Percentiles rank a stretch among this genome's conserved stretches.
These are phyloP conservation scores for Blastobotrys buckinghamii DNA, from an alignment of 1,139 yeast genomes.

Conservation along the genomic window DNA sequence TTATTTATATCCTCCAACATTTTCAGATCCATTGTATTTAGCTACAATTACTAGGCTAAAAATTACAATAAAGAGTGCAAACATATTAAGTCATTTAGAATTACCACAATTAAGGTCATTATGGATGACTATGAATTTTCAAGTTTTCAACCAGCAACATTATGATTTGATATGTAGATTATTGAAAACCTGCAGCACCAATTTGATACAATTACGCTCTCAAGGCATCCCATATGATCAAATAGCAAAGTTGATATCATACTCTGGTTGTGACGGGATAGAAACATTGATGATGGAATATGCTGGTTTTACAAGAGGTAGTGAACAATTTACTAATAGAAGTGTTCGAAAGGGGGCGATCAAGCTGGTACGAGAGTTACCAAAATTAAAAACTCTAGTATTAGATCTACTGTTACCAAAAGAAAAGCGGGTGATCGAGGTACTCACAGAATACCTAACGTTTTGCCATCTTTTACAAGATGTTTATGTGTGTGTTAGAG, in stretches of 20 bases:
- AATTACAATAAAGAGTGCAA: conserved; percentile 5
- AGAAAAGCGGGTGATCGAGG: conserved; percentile 6
- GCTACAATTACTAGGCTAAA: conserved; percentile 1
- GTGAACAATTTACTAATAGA: conserved; percentile 7
- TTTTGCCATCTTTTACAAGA: conserved; percentile 7
- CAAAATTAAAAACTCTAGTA: neutral
- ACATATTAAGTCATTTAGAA: conserved; percentile 7
- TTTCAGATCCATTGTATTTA: neutral
- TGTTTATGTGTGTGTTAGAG: conserved; percentile 4
- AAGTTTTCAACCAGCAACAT: conserved; percentile 3
- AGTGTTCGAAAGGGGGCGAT: conserved; percentile 6
- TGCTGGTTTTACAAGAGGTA: conserved; percentile 7
- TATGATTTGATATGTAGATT: conserved; percentile 1
- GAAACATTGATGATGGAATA: conserved; percentile 8
- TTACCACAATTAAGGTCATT: conserved; percentile 6
- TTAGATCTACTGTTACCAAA: conserved; percentile 12
- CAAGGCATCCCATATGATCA: conserved; percentile 10
- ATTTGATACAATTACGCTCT: conserved; percentile 2
- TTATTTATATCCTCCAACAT: neutral
- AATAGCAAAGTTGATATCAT: conserved; percentile 3
- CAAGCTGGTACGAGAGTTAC: conserved; percentile 7
- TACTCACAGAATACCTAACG: conserved; percentile 3
- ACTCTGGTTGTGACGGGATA: conserved; percentile 4
- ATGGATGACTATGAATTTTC: conserved; percentile 6
- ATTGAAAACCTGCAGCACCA: neutral